A percentile compares a stretch with the other conserved stretches of the same genome.
These are phyloP conservation scores for Nannochloropsis salina DNA, from an alignment of 108 stramenopile genomes.

Conservation along the genomic window DNA sequence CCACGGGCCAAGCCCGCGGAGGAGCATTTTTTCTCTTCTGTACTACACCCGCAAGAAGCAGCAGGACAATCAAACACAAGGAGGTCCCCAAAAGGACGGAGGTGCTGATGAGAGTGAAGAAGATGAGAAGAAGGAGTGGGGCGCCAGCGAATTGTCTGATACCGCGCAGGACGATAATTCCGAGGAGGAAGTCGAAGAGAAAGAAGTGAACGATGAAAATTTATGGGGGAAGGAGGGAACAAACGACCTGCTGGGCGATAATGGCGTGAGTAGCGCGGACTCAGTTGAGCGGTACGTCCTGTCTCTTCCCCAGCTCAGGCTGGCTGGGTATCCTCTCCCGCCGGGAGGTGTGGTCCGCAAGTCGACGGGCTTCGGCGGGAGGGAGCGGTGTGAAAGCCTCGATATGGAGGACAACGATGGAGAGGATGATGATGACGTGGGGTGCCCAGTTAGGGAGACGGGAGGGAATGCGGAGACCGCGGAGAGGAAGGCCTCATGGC, in stretches of 20 bases:
- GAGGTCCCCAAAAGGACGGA: not conserved
- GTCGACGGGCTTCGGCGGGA: not conserved
- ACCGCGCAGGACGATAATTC: not conserved
- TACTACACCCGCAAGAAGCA: not conserved
- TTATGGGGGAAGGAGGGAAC: not conserved
- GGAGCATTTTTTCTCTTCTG: not conserved
- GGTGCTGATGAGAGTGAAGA: not conserved
- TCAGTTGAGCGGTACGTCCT: not conserved
- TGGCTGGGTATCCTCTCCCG: constrained; percentile 4
- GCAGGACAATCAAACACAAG: not conserved
- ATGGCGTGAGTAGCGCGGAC: not conserved
- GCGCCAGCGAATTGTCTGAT: no score
- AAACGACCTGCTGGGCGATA: not conserved
- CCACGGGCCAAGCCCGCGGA: not conserved
- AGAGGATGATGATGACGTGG: not conserved
- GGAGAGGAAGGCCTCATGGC: not conserved
- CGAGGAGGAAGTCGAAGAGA: not conserved
- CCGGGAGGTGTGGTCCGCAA: not conserved
- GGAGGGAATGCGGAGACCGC: not conserved
- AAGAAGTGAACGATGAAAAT: not conserved
- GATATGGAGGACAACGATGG: not conserved
- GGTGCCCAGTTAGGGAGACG: not conserved
- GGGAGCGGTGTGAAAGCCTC: not conserved
- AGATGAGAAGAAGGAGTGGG: not conserved
- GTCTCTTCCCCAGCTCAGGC: not conserved